Evolutionary conservation across 2,329 filamentous ascomycete genomes (phyloP).

Genomic region (Exophiala aquamarina): DNA sequence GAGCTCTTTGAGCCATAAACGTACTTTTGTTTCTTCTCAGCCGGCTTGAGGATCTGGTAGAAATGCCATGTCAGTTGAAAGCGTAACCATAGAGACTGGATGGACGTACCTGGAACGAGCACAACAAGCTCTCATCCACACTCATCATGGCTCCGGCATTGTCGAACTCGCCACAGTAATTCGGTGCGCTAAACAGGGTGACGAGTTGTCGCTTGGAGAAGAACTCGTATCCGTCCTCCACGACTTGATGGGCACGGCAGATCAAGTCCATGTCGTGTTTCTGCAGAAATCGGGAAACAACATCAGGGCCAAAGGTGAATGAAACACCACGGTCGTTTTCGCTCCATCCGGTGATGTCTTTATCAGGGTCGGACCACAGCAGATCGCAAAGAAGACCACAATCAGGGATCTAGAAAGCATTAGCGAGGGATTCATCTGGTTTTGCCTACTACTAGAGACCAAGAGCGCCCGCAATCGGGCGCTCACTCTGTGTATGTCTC

Average conservation of each 20-base stretch:
- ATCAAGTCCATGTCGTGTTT: conserved; percentile 99
- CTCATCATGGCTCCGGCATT: conserved; percentile 99
- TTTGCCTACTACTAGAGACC: not conserved
- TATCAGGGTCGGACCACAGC: conserved; percentile 97
- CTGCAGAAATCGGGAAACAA: conserved; percentile 94
- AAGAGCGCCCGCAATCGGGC: not conserved
- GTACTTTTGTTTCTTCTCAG: conserved; percentile 99
- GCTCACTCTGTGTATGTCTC: not conserved
- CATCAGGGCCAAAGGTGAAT: conserved; percentile 96
- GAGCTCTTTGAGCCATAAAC: conserved; percentile 73
- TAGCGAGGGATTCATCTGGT: conserved; percentile 1
- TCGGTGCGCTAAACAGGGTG: conserved; percentile 95
- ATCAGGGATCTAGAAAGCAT: conserved; percentile 77
- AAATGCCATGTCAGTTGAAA: conserved; percentile 14
- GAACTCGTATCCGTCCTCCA: conserved; percentile 99
- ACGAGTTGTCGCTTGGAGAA: conserved; percentile 98
- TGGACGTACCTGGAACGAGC: conserved; percentile 86
- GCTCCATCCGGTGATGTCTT: conserved; percentile 98
- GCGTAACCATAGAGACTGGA: not conserved
- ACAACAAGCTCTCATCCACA: conserved; percentile 95
- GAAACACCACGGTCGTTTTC: conserved; percentile 98
- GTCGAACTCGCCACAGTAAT: conserved; percentile 99
- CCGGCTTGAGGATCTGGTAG: conserved; percentile 89
- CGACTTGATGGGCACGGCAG: conserved; percentile 96
- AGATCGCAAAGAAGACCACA: conserved; percentile 97